phyloP scores from a whole-genome alignment of 2,329 filamentous ascomycete species.

The Fusarium miscanthi region DNA sequence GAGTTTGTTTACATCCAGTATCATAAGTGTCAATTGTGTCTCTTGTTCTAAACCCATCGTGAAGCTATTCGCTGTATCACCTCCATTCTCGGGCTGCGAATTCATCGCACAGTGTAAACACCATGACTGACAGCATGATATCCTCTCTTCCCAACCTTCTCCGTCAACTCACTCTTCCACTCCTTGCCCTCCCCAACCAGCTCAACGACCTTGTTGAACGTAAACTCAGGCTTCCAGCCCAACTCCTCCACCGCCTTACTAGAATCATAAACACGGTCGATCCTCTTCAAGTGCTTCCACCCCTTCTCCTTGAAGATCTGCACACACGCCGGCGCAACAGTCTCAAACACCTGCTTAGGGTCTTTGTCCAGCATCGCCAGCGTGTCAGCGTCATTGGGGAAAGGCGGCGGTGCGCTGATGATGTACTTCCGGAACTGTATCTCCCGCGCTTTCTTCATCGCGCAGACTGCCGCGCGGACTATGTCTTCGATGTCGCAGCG shows the following conservation, averaged over 20 bases:
- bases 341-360: constrained; percentile 48
- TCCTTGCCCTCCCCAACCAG: constrained; percentile 50
- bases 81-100: no score
- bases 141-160: constrained; percentile 55
- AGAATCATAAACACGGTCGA: constrained; percentile 61
- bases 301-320: constrained; percentile 47
- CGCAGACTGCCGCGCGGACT: constrained; percentile 55
- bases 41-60: not conserved
- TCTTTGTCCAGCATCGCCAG: constrained; percentile 50
- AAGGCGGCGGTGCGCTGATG: constrained; percentile 57
- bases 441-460: constrained; percentile 49
- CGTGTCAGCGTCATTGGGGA: constrained; percentile 46
- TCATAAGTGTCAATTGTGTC: not conserved
- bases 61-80: not conserved
- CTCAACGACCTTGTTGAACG: constrained; percentile 52
- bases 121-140: constrained; percentile 58
- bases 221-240: constrained; percentile 57
- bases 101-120: constrained; percentile 54
- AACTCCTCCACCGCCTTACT: constrained; percentile 54
- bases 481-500: constrained; percentile 58
- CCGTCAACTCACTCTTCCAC: constrained; percentile 54
- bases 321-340: constrained; percentile 43
- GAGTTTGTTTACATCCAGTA: not conserved
- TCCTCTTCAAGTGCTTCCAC: constrained; percentile 53
- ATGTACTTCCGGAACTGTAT: constrained; percentile 56